Evolutionary conservation across 2,329 filamentous ascomycete species (phyloP).

Genomic region (Trichoderma atroviride): DNA sequence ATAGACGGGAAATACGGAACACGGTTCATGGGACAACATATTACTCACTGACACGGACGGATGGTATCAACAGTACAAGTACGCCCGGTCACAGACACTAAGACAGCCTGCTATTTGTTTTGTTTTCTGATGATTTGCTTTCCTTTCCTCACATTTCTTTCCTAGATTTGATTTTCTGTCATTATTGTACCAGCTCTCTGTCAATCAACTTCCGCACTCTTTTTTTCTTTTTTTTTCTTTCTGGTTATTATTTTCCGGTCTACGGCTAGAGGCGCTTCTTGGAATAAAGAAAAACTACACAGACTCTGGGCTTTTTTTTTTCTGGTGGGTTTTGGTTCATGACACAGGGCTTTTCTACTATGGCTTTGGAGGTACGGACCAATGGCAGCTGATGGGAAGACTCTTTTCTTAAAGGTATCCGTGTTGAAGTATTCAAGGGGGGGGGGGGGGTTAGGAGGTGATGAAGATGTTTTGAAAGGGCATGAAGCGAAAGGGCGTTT

Average conservation of each 20-base stretch:
- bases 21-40: conserved; percentile 1
- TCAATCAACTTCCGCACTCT: not conserved
- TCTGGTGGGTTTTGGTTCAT: conserved; percentile 4
- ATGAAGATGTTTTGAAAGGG: not conserved
- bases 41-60: conserved; percentile 1
- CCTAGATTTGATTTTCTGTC: not conserved
- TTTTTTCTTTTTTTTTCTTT: not conserved
- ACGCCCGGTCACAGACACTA: conserved; percentile 11
- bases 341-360: conserved; percentile 2
- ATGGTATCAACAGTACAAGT: conserved; percentile 22
- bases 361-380: conserved; percentile 12
- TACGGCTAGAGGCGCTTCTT: conserved; percentile 24
- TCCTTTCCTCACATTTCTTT: not conserved
- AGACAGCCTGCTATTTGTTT: conserved; percentile 17
- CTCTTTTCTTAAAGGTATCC: not conserved
- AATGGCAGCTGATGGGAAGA: not conserved
- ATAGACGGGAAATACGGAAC: conserved; percentile 18
- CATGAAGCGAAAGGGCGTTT: conserved; percentile 10
- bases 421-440: not conserved
- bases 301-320: conserved; percentile 10
- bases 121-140: not conserved
- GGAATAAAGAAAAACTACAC: conserved; percentile 23
- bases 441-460: not conserved
- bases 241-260: conserved; percentile 18
- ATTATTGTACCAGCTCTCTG: not conserved